Base-by-base conservation (phyloP, 2,329 filamentous ascomycete species). In the Emmonsiellopsis sp. region DNA sequence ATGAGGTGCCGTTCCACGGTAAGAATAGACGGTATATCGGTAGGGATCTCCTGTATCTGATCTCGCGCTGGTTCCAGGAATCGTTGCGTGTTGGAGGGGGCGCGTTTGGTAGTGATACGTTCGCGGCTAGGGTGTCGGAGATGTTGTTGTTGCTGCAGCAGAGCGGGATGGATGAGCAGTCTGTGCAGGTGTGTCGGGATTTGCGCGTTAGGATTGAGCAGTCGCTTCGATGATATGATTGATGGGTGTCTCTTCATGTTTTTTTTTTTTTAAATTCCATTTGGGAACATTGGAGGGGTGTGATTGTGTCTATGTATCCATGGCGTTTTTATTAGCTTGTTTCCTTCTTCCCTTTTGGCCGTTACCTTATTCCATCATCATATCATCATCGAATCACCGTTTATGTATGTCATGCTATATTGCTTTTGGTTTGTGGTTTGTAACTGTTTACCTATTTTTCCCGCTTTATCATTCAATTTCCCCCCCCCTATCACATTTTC, bases 1-100 rank as follows among this genome's bases (percentile, higher is more conserved):
- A 85, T 58, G 80, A 85, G 61, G 73, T 78, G 5, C 84, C 85
- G 0, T 88, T 87, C 66, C 70, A 76, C 37, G 81, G 80, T 4
- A 67, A 72, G 3, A 79, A 81, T 53, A 75, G 80, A 45, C 75
- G 76, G 42, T 70, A 78, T 54, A 73, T 87, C 6, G 80, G 80
- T 2, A 75, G 76, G 30, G 82, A 86, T 65, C 77, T 86, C 42
- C 68, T 85, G 0, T 83, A 85, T 60, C 68, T 84, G 2, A 73
- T 83, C 3, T 71, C 78, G 54, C 71, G 75, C 53, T 89, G 85
- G 85, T 80, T 78, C 59, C 70, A 76, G 49, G 74, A 79, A 11
- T 81, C 78, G 48, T 71, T 79, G 54, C 72, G 80, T 30, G 70
- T 75, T 8, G 79, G 79, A 15, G 76, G 77, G 2, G 67, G 74